phyloP scores from a whole-genome alignment of 2,329 filamentous ascomycete species.

The Fonsecaea pugnacius region DNA sequence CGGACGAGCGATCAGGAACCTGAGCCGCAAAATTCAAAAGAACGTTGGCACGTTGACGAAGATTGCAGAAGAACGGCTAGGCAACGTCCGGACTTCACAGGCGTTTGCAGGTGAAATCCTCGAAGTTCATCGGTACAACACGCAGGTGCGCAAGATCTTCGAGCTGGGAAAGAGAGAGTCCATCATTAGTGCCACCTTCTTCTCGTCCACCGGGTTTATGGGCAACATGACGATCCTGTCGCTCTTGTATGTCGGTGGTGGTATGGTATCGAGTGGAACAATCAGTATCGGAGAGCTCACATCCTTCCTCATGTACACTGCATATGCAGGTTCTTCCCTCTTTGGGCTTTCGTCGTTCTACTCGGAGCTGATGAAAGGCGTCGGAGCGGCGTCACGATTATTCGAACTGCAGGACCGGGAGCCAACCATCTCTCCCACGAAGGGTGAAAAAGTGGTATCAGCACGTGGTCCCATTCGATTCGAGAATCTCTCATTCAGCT shows the following conservation, averaged over 20 bases:
- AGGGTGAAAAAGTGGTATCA: conserved; percentile 76
- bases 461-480: conserved; percentile 90
- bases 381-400: conserved; percentile 90
- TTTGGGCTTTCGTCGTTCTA: conserved; percentile 96
- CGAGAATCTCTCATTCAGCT: conserved; percentile 81
- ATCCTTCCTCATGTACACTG: conserved; percentile 98
- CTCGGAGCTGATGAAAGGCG: conserved; percentile 98
- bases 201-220: conserved; percentile 81
- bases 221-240: conserved; percentile 96
- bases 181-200: conserved; percentile 87
- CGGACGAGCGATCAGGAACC: conserved; percentile 81
- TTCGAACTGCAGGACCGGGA: conserved; percentile 94
- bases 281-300: conserved; percentile 92
- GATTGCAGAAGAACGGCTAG: conserved; percentile 95
- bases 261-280: conserved; percentile 81
- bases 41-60: conserved; percentile 92
- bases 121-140: conserved; percentile 89
- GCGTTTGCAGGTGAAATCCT: conserved; percentile 92
- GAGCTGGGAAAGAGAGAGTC: conserved; percentile 84
- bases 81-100: conserved; percentile 95
- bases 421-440: conserved; percentile 83
- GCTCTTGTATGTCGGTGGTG: conserved; percentile 85
- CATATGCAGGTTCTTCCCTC: conserved; percentile 80
- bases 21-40: conserved; percentile 91
- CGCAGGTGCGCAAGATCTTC: conserved; percentile 90